phyloP scores from a whole-genome alignment of 2,329 filamentous ascomycete genomes.

The Beauveria rudraprayagi region DNA sequence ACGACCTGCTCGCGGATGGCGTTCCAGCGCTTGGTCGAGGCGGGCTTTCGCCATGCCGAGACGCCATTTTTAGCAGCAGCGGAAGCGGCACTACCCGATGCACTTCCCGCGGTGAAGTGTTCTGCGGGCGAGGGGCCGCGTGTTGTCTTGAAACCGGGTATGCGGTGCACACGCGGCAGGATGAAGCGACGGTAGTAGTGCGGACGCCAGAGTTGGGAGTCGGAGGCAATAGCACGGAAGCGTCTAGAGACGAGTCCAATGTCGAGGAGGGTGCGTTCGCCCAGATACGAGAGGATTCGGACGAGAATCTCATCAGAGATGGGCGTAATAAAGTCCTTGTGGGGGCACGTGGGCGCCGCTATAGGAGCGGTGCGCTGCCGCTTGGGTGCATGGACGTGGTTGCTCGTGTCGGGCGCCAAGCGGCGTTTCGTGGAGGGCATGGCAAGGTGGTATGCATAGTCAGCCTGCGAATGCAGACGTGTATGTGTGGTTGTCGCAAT shows the following conservation, averaged over 20 bases:
- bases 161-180: conserved; percentile 66
- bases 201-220: conserved; percentile 85
- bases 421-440: conserved; percentile 4
- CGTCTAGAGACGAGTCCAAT: conserved; percentile 62
- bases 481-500: neutral
- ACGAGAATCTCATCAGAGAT: conserved; percentile 85
- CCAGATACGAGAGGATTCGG: conserved; percentile 72
- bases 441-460: neutral
- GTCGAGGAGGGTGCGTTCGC: conserved; percentile 57
- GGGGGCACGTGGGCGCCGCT: neutral
- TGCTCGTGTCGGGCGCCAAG: neutral
- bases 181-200: conserved; percentile 86
- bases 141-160: conserved; percentile 54
- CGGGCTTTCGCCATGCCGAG: conserved; percentile 33
- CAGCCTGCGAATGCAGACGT: neutral
- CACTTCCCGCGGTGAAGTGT: conserved; percentile 19
- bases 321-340: conserved; percentile 54
- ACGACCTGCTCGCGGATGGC: conserved; percentile 1
- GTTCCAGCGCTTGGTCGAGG: conserved; percentile 3
- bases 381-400: neutral
- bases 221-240: conserved; percentile 63
- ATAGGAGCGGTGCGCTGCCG: neutral
- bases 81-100: conserved; percentile 11
- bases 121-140: conserved; percentile 21
- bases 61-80: conserved; percentile 17